Percentiles rank a stretch among this genome's conserved stretches.
phyloP scores from a whole-genome alignment of 2,329 filamentous ascomycete species.

The Tolypocladium sp. region DNA sequence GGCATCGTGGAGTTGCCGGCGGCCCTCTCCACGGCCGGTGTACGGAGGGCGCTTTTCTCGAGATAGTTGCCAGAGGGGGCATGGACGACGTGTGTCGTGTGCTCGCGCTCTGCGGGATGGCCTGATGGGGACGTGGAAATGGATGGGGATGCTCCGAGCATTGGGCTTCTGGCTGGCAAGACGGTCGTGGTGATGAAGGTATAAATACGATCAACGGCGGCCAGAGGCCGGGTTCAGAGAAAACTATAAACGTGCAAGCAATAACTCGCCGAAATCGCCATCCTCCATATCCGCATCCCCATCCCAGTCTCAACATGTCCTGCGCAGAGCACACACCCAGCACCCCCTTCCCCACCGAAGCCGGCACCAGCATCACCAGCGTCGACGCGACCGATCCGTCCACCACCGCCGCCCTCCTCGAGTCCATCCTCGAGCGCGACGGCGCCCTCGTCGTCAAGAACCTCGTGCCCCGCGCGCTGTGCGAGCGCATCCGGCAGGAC shows the following conservation, averaged over 20 bases:
- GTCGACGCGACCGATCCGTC: constrained; percentile 11
- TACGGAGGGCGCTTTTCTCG: neutral
- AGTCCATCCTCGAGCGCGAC: constrained; percentile 17
- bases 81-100: neutral
- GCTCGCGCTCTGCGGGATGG: neutral
- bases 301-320: neutral
- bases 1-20: neutral
- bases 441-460: constrained; percentile 27
- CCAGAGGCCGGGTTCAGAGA: neutral
- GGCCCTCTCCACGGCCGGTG: neutral
- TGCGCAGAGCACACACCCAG: neutral
- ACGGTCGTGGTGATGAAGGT: neutral
- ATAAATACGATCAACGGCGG: neutral
- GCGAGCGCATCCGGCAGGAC: constrained; percentile 24
- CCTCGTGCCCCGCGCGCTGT: constrained; percentile 20
- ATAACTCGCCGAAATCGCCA: neutral
- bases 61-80: neutral
- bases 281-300: neutral
- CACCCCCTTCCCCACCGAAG: constrained; percentile 10
- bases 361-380: constrained; percentile 10
- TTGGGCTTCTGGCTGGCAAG: neutral
- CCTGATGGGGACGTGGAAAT: neutral
- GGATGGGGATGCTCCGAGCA: no score
- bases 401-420: constrained; percentile 9
- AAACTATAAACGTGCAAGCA: neutral